A percentile compares a stretch with the other conserved stretches of the same genome.
Evolutionary conservation across 768 basidiomycete species (phyloP).

Genomic region (Panus rudis): DNA sequence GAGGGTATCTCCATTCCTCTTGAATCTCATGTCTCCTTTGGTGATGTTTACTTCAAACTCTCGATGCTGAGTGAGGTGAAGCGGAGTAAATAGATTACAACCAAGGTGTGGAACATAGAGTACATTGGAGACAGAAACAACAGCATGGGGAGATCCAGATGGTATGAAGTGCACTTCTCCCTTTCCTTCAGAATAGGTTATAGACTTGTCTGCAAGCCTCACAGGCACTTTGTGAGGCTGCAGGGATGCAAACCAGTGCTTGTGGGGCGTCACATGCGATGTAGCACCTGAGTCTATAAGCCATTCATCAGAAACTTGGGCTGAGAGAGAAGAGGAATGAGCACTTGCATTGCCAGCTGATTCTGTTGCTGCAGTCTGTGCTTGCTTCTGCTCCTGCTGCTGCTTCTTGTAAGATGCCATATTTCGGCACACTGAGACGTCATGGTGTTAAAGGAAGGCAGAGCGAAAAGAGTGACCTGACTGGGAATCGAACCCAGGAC

Average conservation of each 20-base stretch:
- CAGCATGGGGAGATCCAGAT: no score
- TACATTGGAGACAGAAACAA: background rate
- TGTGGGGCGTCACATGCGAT: background rate
- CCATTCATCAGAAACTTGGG: background rate
- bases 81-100: background rate
- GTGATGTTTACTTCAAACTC: background rate
- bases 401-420: no score
- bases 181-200: background rate
- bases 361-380: no score
- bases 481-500: background rate
- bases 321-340: no score
- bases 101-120: background rate
- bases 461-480: constrained; percentile 13
- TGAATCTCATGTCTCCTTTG: background rate
- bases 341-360: no score
- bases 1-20: background rate
- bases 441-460: background rate
- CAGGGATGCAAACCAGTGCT: background rate
- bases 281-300: background rate
- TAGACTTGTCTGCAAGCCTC: background rate
- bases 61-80: background rate
- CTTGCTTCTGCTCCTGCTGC: no score
- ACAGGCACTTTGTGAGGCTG: background rate
- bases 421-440: no score
- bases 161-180: background rate